A percentile compares a stretch with the other conserved stretches of the same genome.
Evolutionary conservation across 805 yeast genomes (phyloP).

Genomic region (Schwanniomyces occidentalis): DNA sequence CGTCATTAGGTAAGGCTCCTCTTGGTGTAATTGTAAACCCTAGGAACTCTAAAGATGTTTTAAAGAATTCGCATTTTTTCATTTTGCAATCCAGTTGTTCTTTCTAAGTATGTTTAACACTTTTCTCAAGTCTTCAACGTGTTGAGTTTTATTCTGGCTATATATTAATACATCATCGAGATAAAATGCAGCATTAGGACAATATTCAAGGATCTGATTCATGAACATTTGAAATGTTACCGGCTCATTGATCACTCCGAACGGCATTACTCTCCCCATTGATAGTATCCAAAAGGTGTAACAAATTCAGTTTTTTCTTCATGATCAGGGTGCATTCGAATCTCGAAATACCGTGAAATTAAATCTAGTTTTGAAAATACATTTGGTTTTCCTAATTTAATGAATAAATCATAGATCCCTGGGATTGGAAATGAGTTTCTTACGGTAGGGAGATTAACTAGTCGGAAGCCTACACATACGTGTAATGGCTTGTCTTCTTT

Average conservation of each 20-base stretch:
- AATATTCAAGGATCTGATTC: background rate
- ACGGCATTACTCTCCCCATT: conserved; percentile 24
- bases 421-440: conserved; percentile 17
- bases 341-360: conserved; percentile 14
- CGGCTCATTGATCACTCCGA: conserved; percentile 24
- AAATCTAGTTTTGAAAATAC: conserved; percentile 16
- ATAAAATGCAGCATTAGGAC: background rate
- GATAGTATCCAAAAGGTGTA: conserved; percentile 15
- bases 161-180: conserved; percentile 1
- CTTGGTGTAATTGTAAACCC: background rate
- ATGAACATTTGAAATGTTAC: conserved; percentile 17
- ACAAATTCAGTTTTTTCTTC: conserved; percentile 17
- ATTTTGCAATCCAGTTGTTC: background rate
- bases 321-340: conserved; percentile 8
- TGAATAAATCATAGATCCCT: conserved; percentile 10
- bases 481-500: conserved; percentile 4
- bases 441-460: conserved; percentile 11
- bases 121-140: background rate
- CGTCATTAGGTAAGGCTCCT: conserved; percentile 1
- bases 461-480: conserved; percentile 16
- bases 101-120: background rate
- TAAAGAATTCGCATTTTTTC: background rate
- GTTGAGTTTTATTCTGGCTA: background rate
- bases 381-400: conserved; percentile 6
- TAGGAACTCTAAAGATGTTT: background rate